Evolutionary conservation across 2,329 filamentous ascomycete genomes (phyloP).

Genomic region (Paecilomyces sp.): DNA sequence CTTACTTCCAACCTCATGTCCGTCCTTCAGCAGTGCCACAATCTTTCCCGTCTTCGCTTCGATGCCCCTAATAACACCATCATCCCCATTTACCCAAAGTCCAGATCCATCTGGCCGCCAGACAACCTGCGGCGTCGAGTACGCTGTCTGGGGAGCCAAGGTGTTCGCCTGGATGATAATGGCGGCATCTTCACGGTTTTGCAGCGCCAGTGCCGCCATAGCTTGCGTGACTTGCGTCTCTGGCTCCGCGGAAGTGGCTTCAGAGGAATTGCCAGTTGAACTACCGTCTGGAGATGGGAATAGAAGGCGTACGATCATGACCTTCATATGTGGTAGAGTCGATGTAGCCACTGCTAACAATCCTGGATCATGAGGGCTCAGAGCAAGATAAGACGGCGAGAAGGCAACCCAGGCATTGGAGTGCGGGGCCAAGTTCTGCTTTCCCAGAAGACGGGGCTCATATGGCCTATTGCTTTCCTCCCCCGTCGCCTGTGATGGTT

Average conservation of each 20-base stretch:
- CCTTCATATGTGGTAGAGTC: conserved; percentile 55
- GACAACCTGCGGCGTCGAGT: conserved; percentile 54
- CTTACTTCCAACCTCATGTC: conserved; percentile 52
- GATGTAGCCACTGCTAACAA: conserved; percentile 55
- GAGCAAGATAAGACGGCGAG: conserved; percentile 51
- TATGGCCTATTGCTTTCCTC: conserved; percentile 1
- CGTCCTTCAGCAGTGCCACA: conserved; percentile 40
- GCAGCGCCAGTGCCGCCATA: conserved; percentile 42
- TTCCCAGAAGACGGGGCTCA: conserved; percentile 41
- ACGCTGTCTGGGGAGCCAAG: conserved; percentile 56
- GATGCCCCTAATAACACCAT: conserved; percentile 54
- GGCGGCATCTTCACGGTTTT: conserved; percentile 52
- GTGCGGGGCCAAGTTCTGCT: conserved; percentile 55
- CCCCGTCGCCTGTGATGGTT: conserved; percentile 3
- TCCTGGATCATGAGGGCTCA: conserved; percentile 48
- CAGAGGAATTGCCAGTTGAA: conserved; percentile 4
- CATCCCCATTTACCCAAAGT: conserved; percentile 59
- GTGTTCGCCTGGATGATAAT: conserved; percentile 55
- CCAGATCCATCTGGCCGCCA: conserved; percentile 58
- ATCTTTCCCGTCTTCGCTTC: conserved; percentile 54
- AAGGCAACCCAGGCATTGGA: conserved; percentile 60
- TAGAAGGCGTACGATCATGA: conserved; percentile 52
- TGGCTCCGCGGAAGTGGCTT: conserved; percentile 4
- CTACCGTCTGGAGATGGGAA: conserved; percentile 34
- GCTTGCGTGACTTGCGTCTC: conserved; percentile 47